Evolutionary conservation across 1,284 basidiomycete species (phyloP), one percentile per base, ranked within the genome.

Genomic region (Taiwanofungus camphoratus): DNA sequence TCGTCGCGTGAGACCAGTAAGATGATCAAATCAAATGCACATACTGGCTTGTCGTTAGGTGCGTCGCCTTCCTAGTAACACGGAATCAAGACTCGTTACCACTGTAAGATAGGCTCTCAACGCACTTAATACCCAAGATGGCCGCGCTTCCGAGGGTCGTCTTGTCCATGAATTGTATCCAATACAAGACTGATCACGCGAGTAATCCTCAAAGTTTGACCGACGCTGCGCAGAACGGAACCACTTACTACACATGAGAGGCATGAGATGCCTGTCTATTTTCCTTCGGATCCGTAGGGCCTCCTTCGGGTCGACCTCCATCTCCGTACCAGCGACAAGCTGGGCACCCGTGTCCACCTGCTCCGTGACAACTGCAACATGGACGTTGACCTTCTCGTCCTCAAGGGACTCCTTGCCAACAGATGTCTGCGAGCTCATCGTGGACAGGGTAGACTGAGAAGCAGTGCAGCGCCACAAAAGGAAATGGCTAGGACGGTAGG

Each of bases 91-190:
- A 11, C 33, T 12, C 13, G 39, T 12, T 15, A 20, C 27, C 15
- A 24, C 23, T 15, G 8, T 13, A 4, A 29, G 3, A 16, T 22
- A n/a, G 19, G 16, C n/a, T 6, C 7, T 21, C 5, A 11, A 24
- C 41, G n/a, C 11, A 80, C 78, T 66, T 64, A 51, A 83, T 79
- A 9, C 82, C 82, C 35, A 87, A 68, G 49, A 87, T 81, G 1
- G 82, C 73, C 3, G 81, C 60, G 46, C 68, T 74, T 4, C 80
- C 81, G 1, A 89, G 66, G 0, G 84, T 87, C 0, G 80, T 81
- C 63, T 84, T 84, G 51, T 83, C 81, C 78, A 82, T 82, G 47
- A 75, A 83, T 54, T 84, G 80, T 26, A 85, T 68, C 71, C 72
- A 77, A 54, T 82, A 81, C 20, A 82, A 70, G 19, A 65, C 77